phyloP scores from a whole-genome alignment of 257 asterid species.

The Plantago major region DNA sequence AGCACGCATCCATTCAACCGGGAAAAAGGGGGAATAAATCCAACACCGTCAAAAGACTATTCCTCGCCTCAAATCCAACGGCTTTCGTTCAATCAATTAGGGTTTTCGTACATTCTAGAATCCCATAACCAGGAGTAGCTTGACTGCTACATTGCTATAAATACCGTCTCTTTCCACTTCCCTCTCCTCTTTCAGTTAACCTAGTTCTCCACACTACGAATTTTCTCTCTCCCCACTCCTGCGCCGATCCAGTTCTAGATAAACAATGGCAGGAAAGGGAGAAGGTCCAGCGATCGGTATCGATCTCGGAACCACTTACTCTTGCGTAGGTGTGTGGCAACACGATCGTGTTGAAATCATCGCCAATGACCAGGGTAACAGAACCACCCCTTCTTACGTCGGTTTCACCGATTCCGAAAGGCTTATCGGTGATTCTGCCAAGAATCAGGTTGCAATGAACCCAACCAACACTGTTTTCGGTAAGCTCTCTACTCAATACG shows the following conservation, averaged over 20 bases:
- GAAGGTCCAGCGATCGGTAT: slow-evolving; percentile 15
- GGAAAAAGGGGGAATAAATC: neutral
- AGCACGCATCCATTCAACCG: neutral
- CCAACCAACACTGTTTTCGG: slow-evolving; percentile 27
- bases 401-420: slow-evolving; percentile 18
- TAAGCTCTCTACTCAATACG: neutral
- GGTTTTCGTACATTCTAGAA: neutral
- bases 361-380: slow-evolving; percentile 21
- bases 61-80: neutral
- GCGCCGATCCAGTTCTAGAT: no score
- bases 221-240: no score
- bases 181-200: neutral
- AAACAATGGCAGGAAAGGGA: slow-evolving; percentile 14
- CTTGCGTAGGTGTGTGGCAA: slow-evolving; percentile 17
- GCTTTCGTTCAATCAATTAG: neutral
- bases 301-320: slow-evolving; percentile 12
- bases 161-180: neutral
- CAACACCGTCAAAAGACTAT: neutral
- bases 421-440: slow-evolving; percentile 38
- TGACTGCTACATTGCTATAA: neutral
- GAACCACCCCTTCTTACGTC: slow-evolving; percentile 23
- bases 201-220: neutral
- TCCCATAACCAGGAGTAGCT: neutral
- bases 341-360: slow-evolving; percentile 16
- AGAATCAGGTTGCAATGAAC: slow-evolving; percentile 57